These are phyloP conservation scores for Trichosanthes truncata DNA, from an alignment of 306 rosid genomes.

Conservation along the genomic window DNA sequence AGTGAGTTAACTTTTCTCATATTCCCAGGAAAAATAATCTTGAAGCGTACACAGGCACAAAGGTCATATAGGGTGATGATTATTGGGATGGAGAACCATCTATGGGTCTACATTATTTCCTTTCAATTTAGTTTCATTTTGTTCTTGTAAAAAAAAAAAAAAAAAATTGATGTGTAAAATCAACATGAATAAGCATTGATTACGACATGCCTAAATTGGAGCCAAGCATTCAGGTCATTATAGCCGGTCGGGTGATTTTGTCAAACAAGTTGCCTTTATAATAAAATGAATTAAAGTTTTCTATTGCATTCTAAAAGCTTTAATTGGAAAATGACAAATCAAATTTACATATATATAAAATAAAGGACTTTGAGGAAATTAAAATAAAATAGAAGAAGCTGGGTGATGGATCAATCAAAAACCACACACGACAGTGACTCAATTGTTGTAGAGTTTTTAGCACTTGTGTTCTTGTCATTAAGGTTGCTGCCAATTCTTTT, in stretches of 20 bases:
- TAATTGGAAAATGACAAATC: not conserved
- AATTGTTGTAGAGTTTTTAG: not conserved
- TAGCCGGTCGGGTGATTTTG: conserved; percentile 20
- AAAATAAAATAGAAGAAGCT: not conserved
- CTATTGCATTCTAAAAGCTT: not conserved
- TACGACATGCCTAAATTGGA: not conserved
- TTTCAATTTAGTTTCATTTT: too few species aligned
- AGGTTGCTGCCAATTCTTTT: not conserved
- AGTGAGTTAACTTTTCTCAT: too few species aligned
- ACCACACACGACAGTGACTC: not conserved
- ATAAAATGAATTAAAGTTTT: not conserved
- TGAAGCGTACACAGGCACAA: too few species aligned
- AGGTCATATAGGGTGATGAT: too few species aligned
- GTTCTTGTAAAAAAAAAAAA: too few species aligned
- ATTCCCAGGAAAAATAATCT: too few species aligned
- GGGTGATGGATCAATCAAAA: not conserved
- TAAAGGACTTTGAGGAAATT: not conserved
- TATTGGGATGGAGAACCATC: too few species aligned
- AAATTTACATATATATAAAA: not conserved
- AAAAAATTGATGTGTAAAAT: not conserved
- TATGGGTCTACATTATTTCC: too few species aligned
- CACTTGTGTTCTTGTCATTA: not conserved
- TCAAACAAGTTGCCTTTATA: not conserved
- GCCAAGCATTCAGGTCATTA: conserved; percentile 24
- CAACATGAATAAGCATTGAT: not conserved